phyloP scores from a whole-genome alignment of 768 basidiomycete genomes.

The Chiua virens region DNA sequence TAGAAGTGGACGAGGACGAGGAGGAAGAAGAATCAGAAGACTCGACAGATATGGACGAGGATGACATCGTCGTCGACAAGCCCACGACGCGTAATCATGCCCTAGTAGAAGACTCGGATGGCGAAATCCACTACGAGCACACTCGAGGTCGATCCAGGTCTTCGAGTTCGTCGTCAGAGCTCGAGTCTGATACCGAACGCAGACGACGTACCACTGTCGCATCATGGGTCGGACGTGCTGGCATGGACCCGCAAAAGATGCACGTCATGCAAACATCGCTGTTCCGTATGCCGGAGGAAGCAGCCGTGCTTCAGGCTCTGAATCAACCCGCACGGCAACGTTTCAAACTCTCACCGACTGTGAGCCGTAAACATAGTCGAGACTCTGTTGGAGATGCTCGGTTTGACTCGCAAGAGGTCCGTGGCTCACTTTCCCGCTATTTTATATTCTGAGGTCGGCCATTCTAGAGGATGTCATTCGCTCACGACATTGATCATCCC shows the following conservation, averaged over 20 bases:
- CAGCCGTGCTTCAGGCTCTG: constrained; percentile 58
- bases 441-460: not conserved
- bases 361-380: constrained; percentile 71
- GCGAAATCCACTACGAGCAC: constrained; percentile 49
- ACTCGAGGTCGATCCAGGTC: constrained; percentile 36
- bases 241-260: constrained; percentile 84
- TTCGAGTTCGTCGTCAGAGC: constrained; percentile 23
- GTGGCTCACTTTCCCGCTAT: constrained; percentile 18
- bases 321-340: constrained; percentile 41
- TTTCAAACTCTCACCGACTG: constrained; percentile 36
- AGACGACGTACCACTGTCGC: constrained; percentile 48
- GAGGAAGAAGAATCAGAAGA: constrained; percentile 40
- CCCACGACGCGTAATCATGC: constrained; percentile 40
- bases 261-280: constrained; percentile 92
- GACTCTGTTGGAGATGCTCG: constrained; percentile 77
- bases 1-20: constrained; percentile 35
- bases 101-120: constrained; percentile 55
- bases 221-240: constrained; percentile 71
- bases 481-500: constrained; percentile 64
- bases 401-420: constrained; percentile 60
- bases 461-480: constrained; percentile 75
- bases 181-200: constrained; percentile 18
- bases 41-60: constrained; percentile 51
- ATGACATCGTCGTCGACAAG: constrained; percentile 39
- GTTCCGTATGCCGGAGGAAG: constrained; percentile 77